Evolutionary conservation across 2,329 filamentous ascomycete species (phyloP).

Genomic region (Colletotrichum echinochloae): DNA sequence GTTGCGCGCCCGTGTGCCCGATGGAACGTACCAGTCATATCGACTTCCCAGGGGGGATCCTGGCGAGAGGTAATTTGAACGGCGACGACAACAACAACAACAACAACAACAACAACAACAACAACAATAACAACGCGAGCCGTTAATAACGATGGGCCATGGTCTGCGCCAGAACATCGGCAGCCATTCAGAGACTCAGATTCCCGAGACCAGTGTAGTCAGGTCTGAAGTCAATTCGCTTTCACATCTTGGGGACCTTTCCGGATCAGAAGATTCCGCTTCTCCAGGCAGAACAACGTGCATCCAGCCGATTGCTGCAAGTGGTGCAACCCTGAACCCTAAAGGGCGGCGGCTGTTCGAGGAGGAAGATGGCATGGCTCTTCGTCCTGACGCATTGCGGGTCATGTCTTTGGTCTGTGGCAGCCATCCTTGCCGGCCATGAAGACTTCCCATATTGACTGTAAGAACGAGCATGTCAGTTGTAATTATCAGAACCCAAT

Average conservation of each 20-base stretch:
- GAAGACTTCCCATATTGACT: neutral
- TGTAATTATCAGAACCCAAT: neutral
- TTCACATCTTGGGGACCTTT: neutral
- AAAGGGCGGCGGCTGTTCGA: neutral
- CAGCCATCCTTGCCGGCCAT: neutral
- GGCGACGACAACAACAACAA: too few species aligned
- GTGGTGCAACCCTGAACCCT: neutral
- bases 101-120: too few species aligned
- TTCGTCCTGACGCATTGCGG: too few species aligned
- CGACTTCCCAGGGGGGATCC: neutral
- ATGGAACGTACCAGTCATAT: constrained; percentile 41
- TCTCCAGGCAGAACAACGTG: neutral
- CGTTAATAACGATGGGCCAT: neutral
- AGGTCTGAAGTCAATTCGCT: neutral
- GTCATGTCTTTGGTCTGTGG: neutral
- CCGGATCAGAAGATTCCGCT: neutral
- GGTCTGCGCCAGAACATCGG: neutral
- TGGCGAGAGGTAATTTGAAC: neutral
- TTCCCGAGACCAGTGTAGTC: neutral
- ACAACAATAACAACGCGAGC: neutral
- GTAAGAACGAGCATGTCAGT: neutral
- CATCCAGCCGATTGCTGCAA: neutral
- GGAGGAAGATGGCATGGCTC: neutral
- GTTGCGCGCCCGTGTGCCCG: constrained; percentile 27
- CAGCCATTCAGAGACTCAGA: neutral